Evolutionary conservation across 345 rosid genomes (phyloP), one percentile per base, ranked within the genome.

Genomic region (Barbarea vulgaris): DNA sequence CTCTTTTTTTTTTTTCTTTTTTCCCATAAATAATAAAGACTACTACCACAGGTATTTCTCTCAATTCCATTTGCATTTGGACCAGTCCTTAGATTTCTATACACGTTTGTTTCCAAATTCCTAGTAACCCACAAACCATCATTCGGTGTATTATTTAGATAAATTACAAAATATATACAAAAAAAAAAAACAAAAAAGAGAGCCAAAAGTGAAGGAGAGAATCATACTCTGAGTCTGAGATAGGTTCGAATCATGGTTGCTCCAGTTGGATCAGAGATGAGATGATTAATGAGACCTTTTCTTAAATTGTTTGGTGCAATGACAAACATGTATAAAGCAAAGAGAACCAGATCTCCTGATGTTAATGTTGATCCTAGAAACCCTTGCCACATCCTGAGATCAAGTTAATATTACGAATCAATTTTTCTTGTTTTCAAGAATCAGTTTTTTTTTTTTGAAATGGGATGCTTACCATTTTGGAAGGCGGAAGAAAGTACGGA

Each of bases 221-320:
- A 44, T 74, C 48, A 79, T 51, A 74, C 8, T 55, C n/a, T 82
- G 71, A 91, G 91, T 55, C n/a, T 82, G 71, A 91, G 91, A 79
- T 91, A 91, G 73, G 97, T 88, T 85, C 84, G 87, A 68, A 94
- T 84, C 98, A 94, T 91, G 61, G 85, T 88, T 60, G 93, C 89
- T 61, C 97, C 98, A 0, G 96, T 87, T 63, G 97, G 98, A 76
- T 91, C 97, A 44, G 92, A 90, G 17, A 91, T 31, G 48, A 90
- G 86, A 78, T 94, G 98, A 71, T 84, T 87, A 76, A 94, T 81
- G 61, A 94, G 93, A 83, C 76, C 65, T 87, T 76, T 90, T 77
- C 92, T 85, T 83, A 90, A 60, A 24, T 85, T 84, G 67, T 90
- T 88, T 53, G 95, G 98, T 59, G 98, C 88, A 70, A 88, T 86